Conservation (phyloP, 225 moss, liverwort and hornwort genomes). For the Marchantia polymorpha region DNA sequence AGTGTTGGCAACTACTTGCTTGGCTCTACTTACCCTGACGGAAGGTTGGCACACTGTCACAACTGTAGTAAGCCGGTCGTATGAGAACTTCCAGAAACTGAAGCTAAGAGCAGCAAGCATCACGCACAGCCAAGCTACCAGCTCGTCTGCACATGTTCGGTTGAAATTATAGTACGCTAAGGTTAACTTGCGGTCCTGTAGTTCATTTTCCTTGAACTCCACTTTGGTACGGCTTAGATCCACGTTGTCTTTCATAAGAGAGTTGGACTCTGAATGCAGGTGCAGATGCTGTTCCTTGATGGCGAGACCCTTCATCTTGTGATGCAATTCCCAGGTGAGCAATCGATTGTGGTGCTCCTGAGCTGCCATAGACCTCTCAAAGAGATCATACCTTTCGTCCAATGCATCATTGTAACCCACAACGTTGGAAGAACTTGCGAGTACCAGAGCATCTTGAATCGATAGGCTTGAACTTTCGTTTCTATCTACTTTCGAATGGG, state of each 20-base stretch:
- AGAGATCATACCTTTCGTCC: conserved; percentile 41
- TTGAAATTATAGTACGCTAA: conserved; percentile 53
- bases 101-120: conserved; percentile 73
- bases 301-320: conserved; percentile 53
- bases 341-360: conserved; percentile 54
- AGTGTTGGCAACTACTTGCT: background rate
- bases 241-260: conserved; percentile 70
- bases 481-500: background rate
- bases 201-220: conserved; percentile 60
- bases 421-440: conserved; percentile 15
- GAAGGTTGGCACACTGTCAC: conserved; percentile 70
- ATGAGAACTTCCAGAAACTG: conserved; percentile 80
- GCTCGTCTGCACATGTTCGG: conserved; percentile 74
- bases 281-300: conserved; percentile 67
- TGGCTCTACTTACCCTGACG: conserved; percentile 39
- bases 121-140: conserved; percentile 79
- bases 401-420: conserved; percentile 21
- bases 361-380: conserved; percentile 38
- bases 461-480: conserved; percentile 3
- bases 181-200: conserved; percentile 65
- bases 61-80: conserved; percentile 53
- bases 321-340: conserved; percentile 54
- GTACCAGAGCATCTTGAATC: conserved; percentile 24
- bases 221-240: conserved; percentile 59
- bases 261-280: conserved; percentile 63